These are phyloP conservation scores for Neurospora sp. DNA, from an alignment of 495 filamentous ascomycete genomes.

Conservation along the genomic window DNA sequence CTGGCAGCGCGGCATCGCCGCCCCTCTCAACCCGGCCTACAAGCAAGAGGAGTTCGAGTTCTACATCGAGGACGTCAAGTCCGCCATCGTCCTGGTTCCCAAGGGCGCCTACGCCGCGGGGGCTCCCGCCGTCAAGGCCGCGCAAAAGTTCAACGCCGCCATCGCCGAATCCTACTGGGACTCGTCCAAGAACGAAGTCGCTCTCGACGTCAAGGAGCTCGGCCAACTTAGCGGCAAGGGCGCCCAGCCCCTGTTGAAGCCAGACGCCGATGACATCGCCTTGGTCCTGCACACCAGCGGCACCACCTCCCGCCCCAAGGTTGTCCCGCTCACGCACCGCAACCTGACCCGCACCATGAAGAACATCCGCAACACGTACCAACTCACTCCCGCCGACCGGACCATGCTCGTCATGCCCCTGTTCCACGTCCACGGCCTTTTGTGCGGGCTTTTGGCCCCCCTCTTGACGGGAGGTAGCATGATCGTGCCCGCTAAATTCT, in stretches of 20 bases:
- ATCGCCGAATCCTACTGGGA: constrained; percentile 78
- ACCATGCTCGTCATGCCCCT: constrained; percentile 87
- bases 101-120: constrained; percentile 50
- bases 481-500: constrained; percentile 65
- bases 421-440: constrained; percentile 79
- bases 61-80: constrained; percentile 76
- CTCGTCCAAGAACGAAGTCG: constrained; percentile 45
- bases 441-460: constrained; percentile 69
- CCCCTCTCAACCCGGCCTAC: constrained; percentile 73
- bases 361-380: constrained; percentile 68
- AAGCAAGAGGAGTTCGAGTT: constrained; percentile 85
- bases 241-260: constrained; percentile 37
- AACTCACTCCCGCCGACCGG: constrained; percentile 54
- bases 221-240: constrained; percentile 52
- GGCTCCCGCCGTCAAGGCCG: constrained; percentile 61
- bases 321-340: constrained; percentile 67
- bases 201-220: constrained; percentile 60
- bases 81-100: constrained; percentile 62
- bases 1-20: constrained; percentile 69
- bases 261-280: constrained; percentile 55
- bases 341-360: constrained; percentile 56
- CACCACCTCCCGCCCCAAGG: constrained; percentile 76
- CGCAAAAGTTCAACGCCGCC: constrained; percentile 62
- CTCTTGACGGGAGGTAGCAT: constrained; percentile 63
- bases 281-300: constrained; percentile 66